These are phyloP conservation scores for Alternaria rosae DNA, from an alignment of 2,329 filamentous ascomycete genomes.

Conservation along the genomic window DNA sequence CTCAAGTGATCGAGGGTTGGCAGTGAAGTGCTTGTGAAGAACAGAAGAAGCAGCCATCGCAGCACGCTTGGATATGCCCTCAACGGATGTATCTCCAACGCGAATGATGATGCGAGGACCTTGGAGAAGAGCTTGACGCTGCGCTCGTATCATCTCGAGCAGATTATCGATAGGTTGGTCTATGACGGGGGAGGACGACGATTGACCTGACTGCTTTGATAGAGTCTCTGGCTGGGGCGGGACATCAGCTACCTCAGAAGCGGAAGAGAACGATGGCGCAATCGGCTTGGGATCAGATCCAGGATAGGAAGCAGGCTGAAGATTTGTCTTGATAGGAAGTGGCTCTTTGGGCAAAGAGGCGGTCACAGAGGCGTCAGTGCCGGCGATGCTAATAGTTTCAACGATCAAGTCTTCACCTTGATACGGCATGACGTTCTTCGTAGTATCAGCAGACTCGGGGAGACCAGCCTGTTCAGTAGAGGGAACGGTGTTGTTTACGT, in stretches of 20 bases:
- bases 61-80: slow-evolving; percentile 15
- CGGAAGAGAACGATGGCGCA: not conserved
- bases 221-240: not conserved
- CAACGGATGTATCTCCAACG: slow-evolving; percentile 7
- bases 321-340: not conserved
- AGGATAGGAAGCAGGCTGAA: not conserved
- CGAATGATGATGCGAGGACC: slow-evolving; percentile 16
- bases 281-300: not conserved
- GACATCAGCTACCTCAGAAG: not conserved
- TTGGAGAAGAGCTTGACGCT: slow-evolving; percentile 12
- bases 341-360: not conserved
- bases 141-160: slow-evolving; percentile 12
- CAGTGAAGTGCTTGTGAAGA: slow-evolving; percentile 16
- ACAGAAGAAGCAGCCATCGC: slow-evolving; percentile 23
- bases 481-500: not conserved
- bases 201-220: not conserved
- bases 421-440: not conserved
- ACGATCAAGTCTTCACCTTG: not conserved
- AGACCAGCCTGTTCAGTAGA: not conserved
- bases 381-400: not conserved
- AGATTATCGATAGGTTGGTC: slow-evolving; percentile 14
- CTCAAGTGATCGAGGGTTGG: slow-evolving; percentile 8
- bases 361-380: not conserved
- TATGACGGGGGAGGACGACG: not conserved
- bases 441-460: not conserved